These are phyloP conservation scores for Sclerospora graminicola DNA, from an alignment of 352 stramenopile species.

Conservation along the genomic window DNA sequence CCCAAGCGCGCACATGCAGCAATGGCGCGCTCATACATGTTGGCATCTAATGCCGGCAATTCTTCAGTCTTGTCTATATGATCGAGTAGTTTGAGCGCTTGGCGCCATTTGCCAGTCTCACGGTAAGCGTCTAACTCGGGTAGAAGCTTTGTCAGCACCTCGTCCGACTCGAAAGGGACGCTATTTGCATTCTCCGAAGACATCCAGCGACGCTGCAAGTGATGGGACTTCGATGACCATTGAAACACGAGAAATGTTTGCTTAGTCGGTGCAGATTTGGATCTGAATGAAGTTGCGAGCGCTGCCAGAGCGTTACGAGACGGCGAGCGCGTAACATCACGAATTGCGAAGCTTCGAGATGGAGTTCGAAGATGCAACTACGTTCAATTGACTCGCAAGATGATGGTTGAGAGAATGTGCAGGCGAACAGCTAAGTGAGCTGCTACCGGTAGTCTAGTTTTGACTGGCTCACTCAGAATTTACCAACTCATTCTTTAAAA, in stretches of 20 bases:
- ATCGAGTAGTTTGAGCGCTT: slow-evolving; percentile 67
- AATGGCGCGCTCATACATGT: slow-evolving; percentile 78
- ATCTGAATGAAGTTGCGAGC: too few relatives aligned
- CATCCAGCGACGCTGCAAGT: slow-evolving; percentile 9
- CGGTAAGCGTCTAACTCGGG: slow-evolving; percentile 36
- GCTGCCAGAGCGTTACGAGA: slow-evolving; percentile 29
- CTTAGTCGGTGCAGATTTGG: slow-evolving; percentile 10
- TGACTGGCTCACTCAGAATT: slow-evolving; percentile 16
- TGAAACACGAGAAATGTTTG: slow-evolving; percentile 5
- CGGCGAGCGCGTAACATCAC: slow-evolving; percentile 27
- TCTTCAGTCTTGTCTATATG: slow-evolving; percentile 42
- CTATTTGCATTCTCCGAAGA: slow-evolving; percentile 9
- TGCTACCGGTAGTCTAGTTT: slow-evolving; percentile 6
- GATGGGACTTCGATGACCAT: neutral
- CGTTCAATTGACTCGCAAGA: neutral
- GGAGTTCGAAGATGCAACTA: neutral
- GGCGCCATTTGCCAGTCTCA: slow-evolving; percentile 60
- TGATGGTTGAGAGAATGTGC: neutral
- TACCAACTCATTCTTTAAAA: too few relatives aligned
- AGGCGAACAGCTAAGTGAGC: slow-evolving; percentile 1
- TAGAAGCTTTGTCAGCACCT: slow-evolving; percentile 17
- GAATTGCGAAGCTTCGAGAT: neutral
- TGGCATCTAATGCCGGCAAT: slow-evolving; percentile 41
- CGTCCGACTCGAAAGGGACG: slow-evolving; percentile 13
- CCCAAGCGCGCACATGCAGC: slow-evolving; percentile 67